Percentiles rank a stretch among this genome's conserved stretches.
Evolutionary conservation across 2,329 filamentous ascomycete species (phyloP).

Genomic region (Penicillium vulpinum): DNA sequence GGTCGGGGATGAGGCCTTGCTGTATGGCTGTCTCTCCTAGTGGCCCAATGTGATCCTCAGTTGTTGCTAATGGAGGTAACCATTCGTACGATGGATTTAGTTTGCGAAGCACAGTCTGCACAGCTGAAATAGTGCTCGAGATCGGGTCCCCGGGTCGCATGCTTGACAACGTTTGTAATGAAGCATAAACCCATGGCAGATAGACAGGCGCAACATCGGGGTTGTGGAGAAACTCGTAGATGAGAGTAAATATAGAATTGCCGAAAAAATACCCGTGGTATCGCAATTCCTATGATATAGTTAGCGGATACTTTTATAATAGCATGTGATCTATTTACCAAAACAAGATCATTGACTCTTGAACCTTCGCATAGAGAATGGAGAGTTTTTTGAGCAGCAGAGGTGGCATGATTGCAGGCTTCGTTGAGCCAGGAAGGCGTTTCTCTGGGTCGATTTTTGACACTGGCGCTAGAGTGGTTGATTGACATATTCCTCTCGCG

Average conservation of each 20-base stretch:
- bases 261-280: conserved; percentile 49
- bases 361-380: conserved; percentile 45
- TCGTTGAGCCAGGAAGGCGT: conserved; percentile 46
- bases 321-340: conserved; percentile 26
- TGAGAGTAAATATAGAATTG: conserved; percentile 44
- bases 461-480: conserved; percentile 2
- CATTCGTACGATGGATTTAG: conserved; percentile 35
- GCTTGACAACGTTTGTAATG: conserved; percentile 38
- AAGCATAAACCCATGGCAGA: conserved; percentile 46
- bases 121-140: conserved; percentile 30
- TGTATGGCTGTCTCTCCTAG: background rate
- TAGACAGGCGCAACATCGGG: conserved; percentile 38
- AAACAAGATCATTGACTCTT: conserved; percentile 42
- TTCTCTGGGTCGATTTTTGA: conserved; percentile 23
- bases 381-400: conserved; percentile 45
- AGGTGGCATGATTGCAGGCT: conserved; percentile 46
- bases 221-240: conserved; percentile 48
- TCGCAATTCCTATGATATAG: conserved; percentile 40
- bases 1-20: background rate
- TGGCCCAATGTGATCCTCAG: background rate
- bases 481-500: conserved; percentile 29
- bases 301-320: background rate
- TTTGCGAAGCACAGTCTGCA: conserved; percentile 36
- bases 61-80: conserved; percentile 8
- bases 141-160: conserved; percentile 37